Evolutionary conservation across 2,329 filamentous ascomycete species (phyloP).

Genomic region (Curvularia eragrostidis): DNA sequence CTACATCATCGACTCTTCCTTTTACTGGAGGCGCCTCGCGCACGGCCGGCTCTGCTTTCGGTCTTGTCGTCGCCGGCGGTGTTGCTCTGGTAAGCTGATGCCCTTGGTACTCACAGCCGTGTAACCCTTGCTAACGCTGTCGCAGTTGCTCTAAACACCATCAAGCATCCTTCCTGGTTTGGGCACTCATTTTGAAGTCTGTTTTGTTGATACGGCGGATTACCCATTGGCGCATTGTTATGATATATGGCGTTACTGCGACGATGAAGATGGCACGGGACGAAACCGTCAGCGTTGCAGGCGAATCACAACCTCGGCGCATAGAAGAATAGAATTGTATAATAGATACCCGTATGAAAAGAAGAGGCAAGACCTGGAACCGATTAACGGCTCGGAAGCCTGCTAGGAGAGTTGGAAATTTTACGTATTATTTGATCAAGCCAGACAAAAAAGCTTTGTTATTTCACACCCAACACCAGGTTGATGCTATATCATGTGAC

Average conservation of each 20-base stretch:
- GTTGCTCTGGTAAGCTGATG: constrained; percentile 37
- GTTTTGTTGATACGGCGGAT: constrained; percentile 6
- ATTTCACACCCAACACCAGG: background rate
- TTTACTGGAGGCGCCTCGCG: constrained; percentile 39
- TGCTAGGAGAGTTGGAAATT: background rate
- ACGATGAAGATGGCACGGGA: background rate
- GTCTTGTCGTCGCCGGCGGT: constrained; percentile 40
- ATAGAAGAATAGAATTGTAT: constrained; percentile 6
- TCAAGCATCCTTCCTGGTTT: background rate
- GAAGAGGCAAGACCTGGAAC: background rate
- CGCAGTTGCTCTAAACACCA: constrained; percentile 19
- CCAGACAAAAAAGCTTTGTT: background rate
- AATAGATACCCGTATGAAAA: background rate
- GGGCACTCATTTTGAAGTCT: constrained; percentile 1
- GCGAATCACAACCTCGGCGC: constrained; percentile 6
- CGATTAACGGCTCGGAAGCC: background rate
- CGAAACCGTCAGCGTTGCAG: constrained; percentile 7
- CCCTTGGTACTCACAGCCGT: background rate
- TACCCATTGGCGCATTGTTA: constrained; percentile 14
- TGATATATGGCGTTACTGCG: constrained; percentile 8
- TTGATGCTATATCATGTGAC: background rate
- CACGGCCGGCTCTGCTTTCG: constrained; percentile 37
- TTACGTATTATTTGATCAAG: background rate
- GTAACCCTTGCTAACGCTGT: constrained; percentile 4
- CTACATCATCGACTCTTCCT: constrained; percentile 27